phyloP scores from a whole-genome alignment of 2,329 filamentous ascomycete species.

The Penicillium vulpinum region DNA sequence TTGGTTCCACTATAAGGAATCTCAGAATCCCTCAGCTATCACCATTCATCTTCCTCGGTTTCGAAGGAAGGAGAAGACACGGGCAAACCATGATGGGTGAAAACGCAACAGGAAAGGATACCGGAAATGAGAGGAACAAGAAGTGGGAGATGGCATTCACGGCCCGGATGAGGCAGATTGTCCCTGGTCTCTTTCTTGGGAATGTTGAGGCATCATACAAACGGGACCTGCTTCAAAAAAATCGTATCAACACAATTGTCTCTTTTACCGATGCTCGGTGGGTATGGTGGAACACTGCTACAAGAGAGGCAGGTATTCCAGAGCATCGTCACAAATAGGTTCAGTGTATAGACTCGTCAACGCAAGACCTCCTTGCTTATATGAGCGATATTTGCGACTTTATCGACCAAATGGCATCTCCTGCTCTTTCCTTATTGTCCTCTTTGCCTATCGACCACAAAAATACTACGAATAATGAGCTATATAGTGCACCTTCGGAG shows the following conservation, averaged over 20 bases:
- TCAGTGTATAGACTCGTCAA: constrained; percentile 31
- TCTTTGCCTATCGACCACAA: constrained; percentile 13
- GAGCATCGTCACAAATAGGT: constrained; percentile 25
- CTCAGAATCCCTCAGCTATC: too few species aligned
- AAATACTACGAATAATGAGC: constrained; percentile 9
- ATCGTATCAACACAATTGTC: constrained; percentile 25
- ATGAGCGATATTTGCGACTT: constrained; percentile 30
- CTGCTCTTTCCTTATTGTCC: constrained; percentile 11
- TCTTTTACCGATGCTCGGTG: constrained; percentile 25
- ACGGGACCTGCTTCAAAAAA: constrained; percentile 22
- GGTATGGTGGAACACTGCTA: constrained; percentile 21
- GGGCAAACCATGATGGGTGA: too few species aligned
- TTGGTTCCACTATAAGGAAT: constrained; percentile 8
- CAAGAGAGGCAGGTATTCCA: constrained; percentile 23
- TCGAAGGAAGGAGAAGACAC: too few species aligned
- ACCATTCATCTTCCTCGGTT: too few species aligned
- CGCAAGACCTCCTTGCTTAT: constrained; percentile 29
- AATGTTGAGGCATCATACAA: constrained; percentile 20
- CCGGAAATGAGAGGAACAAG: constrained; percentile 13
- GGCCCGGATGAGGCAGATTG: constrained; percentile 25
- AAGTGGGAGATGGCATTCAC: constrained; percentile 20
- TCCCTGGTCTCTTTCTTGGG: constrained; percentile 29
- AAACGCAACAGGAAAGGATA: neutral
- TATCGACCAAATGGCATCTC: constrained; percentile 25
- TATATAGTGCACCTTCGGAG: neutral